Base-by-base conservation (phyloP, 2,329 filamentous ascomycete genomes). In the Nannizzia gypsea region DNA sequence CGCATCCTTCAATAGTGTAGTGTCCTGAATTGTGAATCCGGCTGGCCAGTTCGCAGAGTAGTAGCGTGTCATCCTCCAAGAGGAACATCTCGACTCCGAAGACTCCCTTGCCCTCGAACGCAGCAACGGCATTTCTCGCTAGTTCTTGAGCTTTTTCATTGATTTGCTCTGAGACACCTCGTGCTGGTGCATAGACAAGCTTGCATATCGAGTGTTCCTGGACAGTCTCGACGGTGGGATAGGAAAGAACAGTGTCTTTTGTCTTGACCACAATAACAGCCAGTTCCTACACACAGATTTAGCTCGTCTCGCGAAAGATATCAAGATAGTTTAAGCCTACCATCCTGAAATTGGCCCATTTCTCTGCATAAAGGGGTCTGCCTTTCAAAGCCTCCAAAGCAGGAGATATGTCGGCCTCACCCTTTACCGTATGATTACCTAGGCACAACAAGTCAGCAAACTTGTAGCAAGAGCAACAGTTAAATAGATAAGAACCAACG, bases 71-170 rank as follows among this genome's bases (percentile, higher is more conserved):
- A 67, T 93, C 84, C 56, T 84, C 76, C 9, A 91, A 81, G 2
- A 97, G 75, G 74, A 99, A 99, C 84, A 97, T 89, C 75, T 99
- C 93, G 0, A 97, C 92, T 0, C 92, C 93, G 73, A 96, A 99
- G 34, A 96, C 89, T 64, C 93, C 93, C 63, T 93, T 87, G 57
- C 93, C 93, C 77, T 85, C 85, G 59, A 99, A 87, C 57, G 83
- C 86, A 46, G 82, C 81, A 22, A 96, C 84, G 9, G 93, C 91
- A 61, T 87, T 84, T 66, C 84, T 83, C 0, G 91, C 93, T 0
- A 96, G 79, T 46, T 85, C 81, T 69, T 90, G 85, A 0, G 91
- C 91, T 67, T 82, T 76, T 64, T 83, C 73, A 62, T 82, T 81
- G 42, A 87, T 78, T 1, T 78, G 73, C 0, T 78, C 74, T 0